Conservation (phyloP, 495 filamentous ascomycete species). For the Diplogelasinospora grovesii region DNA sequence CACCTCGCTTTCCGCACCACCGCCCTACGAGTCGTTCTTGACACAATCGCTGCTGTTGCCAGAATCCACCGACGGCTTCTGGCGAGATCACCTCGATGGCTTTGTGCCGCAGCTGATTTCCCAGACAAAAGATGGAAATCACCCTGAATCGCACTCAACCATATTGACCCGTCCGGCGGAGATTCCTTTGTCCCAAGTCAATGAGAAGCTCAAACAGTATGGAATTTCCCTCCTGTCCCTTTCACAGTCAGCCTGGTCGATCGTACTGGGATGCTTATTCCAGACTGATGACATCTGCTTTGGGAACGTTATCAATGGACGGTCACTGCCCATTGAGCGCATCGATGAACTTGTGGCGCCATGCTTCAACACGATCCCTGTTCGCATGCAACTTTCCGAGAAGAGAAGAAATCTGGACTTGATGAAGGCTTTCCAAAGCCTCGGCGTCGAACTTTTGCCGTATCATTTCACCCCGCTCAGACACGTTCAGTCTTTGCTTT, state of each 20-base stretch:
- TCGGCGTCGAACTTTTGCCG: constrained; percentile 50
- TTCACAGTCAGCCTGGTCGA: constrained; percentile 63
- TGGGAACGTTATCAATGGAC: constrained; percentile 70
- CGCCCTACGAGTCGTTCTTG: constrained; percentile 40
- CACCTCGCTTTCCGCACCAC: constrained; percentile 33
- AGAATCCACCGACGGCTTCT: constrained; percentile 50
- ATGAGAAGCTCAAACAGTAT: constrained; percentile 40
- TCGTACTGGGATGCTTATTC: constrained; percentile 46
- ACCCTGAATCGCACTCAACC: not conserved
- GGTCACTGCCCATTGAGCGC: constrained; percentile 54
- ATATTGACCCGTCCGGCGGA: not conserved
- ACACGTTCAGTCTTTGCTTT: constrained; percentile 46
- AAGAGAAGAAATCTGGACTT: constrained; percentile 44
- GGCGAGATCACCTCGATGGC: constrained; percentile 45
- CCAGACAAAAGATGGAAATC: constrained; percentile 3
- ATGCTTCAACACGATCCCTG: constrained; percentile 82
- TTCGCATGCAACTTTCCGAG: constrained; percentile 50
- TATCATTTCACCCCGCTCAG: constrained; percentile 67
- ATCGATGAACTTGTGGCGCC: constrained; percentile 71
- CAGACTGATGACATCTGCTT: constrained; percentile 65
- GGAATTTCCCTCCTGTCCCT: constrained; percentile 57
- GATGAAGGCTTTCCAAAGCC: constrained; percentile 44
- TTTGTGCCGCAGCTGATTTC: constrained; percentile 43
- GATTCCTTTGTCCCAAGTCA: constrained; percentile 37
- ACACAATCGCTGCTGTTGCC: constrained; percentile 18